Base-by-base conservation (phyloP, 2,329 filamentous ascomycete genomes). In the Neoascochyta sp. region DNA sequence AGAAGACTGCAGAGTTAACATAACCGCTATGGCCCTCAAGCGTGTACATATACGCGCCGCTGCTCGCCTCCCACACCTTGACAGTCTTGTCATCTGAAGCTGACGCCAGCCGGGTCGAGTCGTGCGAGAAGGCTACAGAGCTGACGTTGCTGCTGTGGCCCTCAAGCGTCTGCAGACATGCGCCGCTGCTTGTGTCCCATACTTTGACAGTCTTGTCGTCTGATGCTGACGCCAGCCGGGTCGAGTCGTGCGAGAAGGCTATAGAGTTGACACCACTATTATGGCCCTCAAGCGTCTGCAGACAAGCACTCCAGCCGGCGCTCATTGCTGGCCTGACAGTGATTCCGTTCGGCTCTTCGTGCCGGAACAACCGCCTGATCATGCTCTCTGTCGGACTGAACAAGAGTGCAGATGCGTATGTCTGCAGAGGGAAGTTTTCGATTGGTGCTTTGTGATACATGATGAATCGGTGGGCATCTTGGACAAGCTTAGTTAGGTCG, bases 211-310 rank as follows among this genome's bases (percentile, higher is more conserved):
- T 32, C 3, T 12, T 22, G 20, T 45, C 29, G 1, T 7, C 3
- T 11, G 32, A 37, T 7, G 16, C 36, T 29, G 33, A 32, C 7
- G 37, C 30, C 10, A 45, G 25, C 26, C 7, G 15, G 4, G 11
- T 35, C 12, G 33, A 42, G 28, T 45, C 36, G 17, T 32, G 36
- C 9, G 50, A 55, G 42, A 60, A 57, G 15, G 44, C 44, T 19
- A 60, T 41, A 1, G 34, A 41, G 3, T 0, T 29, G 23, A 53
- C 44, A 6, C 1, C 5, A 21, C 24, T 7, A 16, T 24, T 38
- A 37, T 52, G 43, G 24, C 41, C 45, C 28, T 52, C 34, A 25
- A 58, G 45, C 21, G 45, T 52, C 28, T 46, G 45, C 13, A 48
- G 29, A 19, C 22, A 35, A 11, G 27, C 25, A 9, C 38, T 32